Percentiles rank a stretch among this genome's conserved stretches.
Conservation (phyloP, 129 eudicot genomes). For the Pulicaria dysenterica region DNA sequence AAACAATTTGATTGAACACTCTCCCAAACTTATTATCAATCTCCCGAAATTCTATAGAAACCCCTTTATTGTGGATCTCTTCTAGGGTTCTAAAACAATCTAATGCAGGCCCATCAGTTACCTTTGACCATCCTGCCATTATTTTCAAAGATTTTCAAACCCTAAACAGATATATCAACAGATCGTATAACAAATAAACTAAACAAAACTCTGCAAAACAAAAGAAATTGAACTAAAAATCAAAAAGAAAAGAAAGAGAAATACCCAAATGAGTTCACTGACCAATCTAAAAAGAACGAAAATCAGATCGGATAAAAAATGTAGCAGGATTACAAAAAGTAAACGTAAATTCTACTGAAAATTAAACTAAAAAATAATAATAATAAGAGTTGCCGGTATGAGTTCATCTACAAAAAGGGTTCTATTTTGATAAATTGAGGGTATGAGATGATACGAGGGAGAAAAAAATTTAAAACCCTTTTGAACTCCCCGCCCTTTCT, state of each 20-base stretch:
- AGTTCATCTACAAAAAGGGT: slow-evolving; percentile 13
- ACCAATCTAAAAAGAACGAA: slow-evolving; percentile 3
- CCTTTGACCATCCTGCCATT: slow-evolving; percentile 75
- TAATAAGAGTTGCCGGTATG: not conserved
- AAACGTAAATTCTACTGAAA: not conserved
- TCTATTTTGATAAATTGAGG: slow-evolving; percentile 11
- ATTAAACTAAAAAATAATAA: not conserved
- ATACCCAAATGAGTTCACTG: slow-evolving; percentile 18
- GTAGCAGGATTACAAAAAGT: not conserved
- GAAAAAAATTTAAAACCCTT: slow-evolving; percentile 23
- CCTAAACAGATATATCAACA: slow-evolving; percentile 47
- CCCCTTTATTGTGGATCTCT: slow-evolving; percentile 26
- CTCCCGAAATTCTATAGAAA: slow-evolving; percentile 29
- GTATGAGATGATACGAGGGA: slow-evolving; percentile 32
- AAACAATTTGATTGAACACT: slow-evolving; percentile 43
- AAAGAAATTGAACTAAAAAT: not conserved
- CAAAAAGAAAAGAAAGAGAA: not conserved
- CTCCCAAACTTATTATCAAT: slow-evolving; percentile 25
- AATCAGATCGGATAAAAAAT: not conserved
- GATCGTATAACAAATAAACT: slow-evolving; percentile 3
- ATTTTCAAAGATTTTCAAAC: slow-evolving; percentile 45
- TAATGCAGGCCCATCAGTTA: slow-evolving; percentile 49
- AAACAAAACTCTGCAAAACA: not conserved
- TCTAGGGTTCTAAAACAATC: slow-evolving; percentile 37
- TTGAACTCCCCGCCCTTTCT: slow-evolving; percentile 60